phyloP scores from a whole-genome alignment of 306 rosid species.

The Lathyrus oleraceus region DNA sequence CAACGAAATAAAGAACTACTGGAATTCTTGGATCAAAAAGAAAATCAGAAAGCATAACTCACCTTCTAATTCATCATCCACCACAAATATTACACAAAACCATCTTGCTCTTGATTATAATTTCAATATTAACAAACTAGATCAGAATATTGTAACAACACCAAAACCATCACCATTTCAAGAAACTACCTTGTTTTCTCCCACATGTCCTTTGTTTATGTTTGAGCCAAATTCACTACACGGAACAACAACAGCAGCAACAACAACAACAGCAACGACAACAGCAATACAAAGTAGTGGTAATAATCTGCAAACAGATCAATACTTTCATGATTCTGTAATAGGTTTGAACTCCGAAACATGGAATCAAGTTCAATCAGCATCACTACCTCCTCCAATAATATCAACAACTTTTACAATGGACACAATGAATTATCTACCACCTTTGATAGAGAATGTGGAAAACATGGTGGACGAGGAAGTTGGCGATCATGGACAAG shows the following conservation, averaged over 20 bases:
- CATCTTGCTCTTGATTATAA: conserved; percentile 33
- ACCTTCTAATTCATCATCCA: conserved; percentile 39
- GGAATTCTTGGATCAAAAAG: conserved; percentile 98
- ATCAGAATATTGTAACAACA: conserved; percentile 36
- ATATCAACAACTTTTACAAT: conserved; percentile 33
- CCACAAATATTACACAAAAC: conserved; percentile 19
- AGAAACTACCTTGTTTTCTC: conserved; percentile 56
- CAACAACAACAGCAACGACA: no score
- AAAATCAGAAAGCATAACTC: conserved; percentile 64
- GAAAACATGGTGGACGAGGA: conserved; percentile 57
- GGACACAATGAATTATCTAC: conserved; percentile 54
- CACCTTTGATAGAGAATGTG: conserved; percentile 72
- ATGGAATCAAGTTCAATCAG: conserved; percentile 61
- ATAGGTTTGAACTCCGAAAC: conserved; percentile 50
- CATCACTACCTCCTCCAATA: conserved; percentile 32
- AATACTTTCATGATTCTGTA: conserved; percentile 46
- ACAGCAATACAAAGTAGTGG: background rate
- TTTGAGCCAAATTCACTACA: conserved; percentile 56
- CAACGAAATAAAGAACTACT: conserved; percentile 92
- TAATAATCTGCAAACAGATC: conserved; percentile 31
- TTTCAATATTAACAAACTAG: conserved; percentile 48
- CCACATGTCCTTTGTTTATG: conserved; percentile 75
- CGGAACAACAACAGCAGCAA: conserved; percentile 4
- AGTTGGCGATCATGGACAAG: conserved; percentile 37
- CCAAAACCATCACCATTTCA: conserved; percentile 43